Evolutionary conservation across 1,284 basidiomycete genomes (phyloP).

Genomic region (Boletus smithii): DNA sequence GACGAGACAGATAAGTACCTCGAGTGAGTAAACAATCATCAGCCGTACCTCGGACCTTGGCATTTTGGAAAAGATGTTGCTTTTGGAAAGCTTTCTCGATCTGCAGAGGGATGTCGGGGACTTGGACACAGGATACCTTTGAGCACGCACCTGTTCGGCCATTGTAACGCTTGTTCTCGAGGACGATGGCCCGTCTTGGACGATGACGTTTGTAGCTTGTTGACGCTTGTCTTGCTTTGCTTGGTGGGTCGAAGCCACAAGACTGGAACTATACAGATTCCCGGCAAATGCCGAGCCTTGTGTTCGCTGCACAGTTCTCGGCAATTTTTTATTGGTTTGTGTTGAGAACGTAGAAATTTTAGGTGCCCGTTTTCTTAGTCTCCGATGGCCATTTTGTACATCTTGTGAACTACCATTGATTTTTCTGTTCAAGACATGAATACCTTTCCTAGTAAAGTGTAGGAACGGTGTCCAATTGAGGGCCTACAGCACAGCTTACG

Average conservation of each 20-base stretch:
- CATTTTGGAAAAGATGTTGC: slow-evolving; percentile 97
- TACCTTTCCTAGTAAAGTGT: no score
- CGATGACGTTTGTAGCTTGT: slow-evolving; percentile 27
- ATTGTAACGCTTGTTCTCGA: slow-evolving; percentile 21
- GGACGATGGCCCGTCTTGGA: slow-evolving; percentile 23
- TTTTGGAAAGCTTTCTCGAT: slow-evolving; percentile 96
- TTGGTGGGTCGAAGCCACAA: slow-evolving; percentile 45
- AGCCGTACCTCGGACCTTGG: slow-evolving; percentile 85
- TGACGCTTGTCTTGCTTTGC: slow-evolving; percentile 29
- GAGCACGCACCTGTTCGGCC: slow-evolving; percentile 32
- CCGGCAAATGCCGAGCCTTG: slow-evolving; percentile 42
- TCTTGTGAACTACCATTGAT: no score
- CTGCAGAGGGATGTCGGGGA: slow-evolving; percentile 37
- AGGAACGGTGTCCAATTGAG: no score
- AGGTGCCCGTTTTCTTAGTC: no score
- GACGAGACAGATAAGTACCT: slow-evolving; percentile 18
- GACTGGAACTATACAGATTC: slow-evolving; percentile 47
- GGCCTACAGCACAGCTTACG: not conserved
- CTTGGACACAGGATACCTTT: not conserved
- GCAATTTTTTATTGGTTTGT: no score
- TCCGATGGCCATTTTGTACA: no score
- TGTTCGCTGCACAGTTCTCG: no score
- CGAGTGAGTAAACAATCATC: slow-evolving; percentile 6
- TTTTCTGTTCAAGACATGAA: no score
- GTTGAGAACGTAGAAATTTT: no score